Conservation (phyloP, 805 yeast genomes). For the Pichia nakasei region DNA sequence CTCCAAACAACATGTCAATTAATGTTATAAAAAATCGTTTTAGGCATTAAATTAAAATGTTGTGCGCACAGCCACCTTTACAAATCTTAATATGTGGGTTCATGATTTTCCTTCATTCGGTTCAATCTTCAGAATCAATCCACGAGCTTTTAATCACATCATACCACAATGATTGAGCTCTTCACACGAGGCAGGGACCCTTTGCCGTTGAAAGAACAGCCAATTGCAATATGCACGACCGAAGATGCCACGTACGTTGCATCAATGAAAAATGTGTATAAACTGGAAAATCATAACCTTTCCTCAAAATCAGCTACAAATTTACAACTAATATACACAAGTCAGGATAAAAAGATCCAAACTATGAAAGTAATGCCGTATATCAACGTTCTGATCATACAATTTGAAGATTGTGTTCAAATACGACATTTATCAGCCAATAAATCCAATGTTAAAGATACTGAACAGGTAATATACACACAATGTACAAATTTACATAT, state of each 20-base stretch:
- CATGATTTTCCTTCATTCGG: too few species aligned
- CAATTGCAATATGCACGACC: background rate
- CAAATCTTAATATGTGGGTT: too few species aligned
- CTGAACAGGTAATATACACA: background rate
- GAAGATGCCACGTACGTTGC: slow-evolving; percentile 3
- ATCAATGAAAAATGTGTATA: background rate
- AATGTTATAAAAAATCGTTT: too few species aligned
- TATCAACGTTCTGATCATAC: slow-evolving; percentile 2
- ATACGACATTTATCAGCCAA: slow-evolving; percentile 3
- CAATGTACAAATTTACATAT: background rate
- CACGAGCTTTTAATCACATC: too few species aligned
- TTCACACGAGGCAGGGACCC: background rate
- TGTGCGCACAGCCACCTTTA: too few species aligned
- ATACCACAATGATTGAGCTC: background rate
- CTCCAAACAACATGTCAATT: too few species aligned
- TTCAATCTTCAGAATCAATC: too few species aligned
- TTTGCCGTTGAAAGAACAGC: background rate
- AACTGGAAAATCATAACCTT: background rate
- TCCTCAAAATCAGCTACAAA: background rate
- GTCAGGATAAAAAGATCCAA: background rate
- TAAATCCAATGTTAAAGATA: background rate
- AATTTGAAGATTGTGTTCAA: slow-evolving; percentile 3
- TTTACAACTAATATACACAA: background rate
- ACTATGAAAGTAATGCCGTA: background rate
- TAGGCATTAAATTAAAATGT: too few species aligned